Evolutionary conservation across 306 rosid species (phyloP).

Genomic region (Ormosia semicastrata): DNA sequence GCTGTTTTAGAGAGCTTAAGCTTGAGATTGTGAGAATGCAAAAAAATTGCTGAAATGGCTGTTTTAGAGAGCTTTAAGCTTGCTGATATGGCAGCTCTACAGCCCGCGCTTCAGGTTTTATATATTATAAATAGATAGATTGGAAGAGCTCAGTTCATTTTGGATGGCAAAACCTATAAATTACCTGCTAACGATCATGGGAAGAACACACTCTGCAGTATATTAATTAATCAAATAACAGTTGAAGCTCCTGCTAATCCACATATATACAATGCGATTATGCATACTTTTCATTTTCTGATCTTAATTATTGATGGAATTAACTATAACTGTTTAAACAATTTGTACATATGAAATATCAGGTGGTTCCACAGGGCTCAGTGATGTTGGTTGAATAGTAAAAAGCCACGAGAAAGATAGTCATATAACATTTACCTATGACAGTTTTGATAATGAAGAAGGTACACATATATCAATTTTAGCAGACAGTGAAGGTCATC

Average conservation of each 20-base stretch:
- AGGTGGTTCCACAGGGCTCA: conserved; percentile 64
- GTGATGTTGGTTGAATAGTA: conserved; percentile 59
- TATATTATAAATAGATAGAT: conserved; percentile 27
- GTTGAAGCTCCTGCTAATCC: background rate
- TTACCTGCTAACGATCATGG: conserved; percentile 44
- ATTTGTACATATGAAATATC: background rate
- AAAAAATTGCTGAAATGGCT: too few species aligned
- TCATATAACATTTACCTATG: conserved; percentile 49
- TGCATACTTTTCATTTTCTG: background rate
- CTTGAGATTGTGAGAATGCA: too few species aligned
- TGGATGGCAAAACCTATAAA: conserved; percentile 37
- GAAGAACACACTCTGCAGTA: conserved; percentile 39
- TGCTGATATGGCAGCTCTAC: too few species aligned
- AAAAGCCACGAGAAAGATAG: conserved; percentile 31
- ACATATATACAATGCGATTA: background rate
- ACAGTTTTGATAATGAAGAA: conserved; percentile 57
- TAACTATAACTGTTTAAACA: background rate
- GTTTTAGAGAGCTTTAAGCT: too few species aligned
- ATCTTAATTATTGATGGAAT: background rate
- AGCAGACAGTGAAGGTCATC: conserved; percentile 11
- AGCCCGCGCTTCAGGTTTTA: too few species aligned
- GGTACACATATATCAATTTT: conserved; percentile 36
- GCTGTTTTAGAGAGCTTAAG: too few species aligned
- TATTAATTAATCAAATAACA: too few species aligned
- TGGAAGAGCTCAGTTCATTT: conserved; percentile 38